Conservation (phyloP, 345 rosid genomes). For the Eucalyptus polybractea region DNA sequence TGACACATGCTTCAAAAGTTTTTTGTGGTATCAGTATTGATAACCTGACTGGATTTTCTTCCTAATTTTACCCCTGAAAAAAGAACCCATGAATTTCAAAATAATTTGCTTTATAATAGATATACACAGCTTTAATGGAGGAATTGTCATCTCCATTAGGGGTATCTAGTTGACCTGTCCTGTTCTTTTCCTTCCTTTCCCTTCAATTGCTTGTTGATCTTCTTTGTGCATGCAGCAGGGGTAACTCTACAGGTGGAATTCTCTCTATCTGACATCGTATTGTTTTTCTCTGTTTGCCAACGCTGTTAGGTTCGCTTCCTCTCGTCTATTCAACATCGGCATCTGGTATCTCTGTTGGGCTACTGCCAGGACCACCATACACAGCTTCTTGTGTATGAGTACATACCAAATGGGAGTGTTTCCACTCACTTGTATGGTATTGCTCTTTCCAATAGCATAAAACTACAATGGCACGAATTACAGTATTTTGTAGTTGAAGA, state of each 20-base stretch:
- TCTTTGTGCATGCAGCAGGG: background rate
- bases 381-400: slow-evolving; percentile 79
- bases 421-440: slow-evolving; percentile 95
- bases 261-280: background rate
- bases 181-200: background rate
- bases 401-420: slow-evolving; percentile 93
- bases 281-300: background rate
- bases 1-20: background rate
- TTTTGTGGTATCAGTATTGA: background rate
- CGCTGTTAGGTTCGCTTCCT: slow-evolving; percentile 64
- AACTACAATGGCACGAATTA: background rate
- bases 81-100: background rate
- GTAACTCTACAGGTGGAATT: background rate
- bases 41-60: background rate
- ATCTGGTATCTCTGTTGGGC: slow-evolving; percentile 81
- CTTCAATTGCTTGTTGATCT: background rate
- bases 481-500: background rate
- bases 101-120: background rate
- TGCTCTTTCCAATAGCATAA: slow-evolving; percentile 13
- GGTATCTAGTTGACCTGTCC: background rate
- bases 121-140: background rate
- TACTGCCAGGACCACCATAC: slow-evolving; percentile 78
- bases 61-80: background rate
- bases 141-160: background rate
- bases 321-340: slow-evolving; percentile 75